phyloP scores from a whole-genome alignment of 192 early-diverging fungal genomes.

The Powellomyces hirtus region DNA sequence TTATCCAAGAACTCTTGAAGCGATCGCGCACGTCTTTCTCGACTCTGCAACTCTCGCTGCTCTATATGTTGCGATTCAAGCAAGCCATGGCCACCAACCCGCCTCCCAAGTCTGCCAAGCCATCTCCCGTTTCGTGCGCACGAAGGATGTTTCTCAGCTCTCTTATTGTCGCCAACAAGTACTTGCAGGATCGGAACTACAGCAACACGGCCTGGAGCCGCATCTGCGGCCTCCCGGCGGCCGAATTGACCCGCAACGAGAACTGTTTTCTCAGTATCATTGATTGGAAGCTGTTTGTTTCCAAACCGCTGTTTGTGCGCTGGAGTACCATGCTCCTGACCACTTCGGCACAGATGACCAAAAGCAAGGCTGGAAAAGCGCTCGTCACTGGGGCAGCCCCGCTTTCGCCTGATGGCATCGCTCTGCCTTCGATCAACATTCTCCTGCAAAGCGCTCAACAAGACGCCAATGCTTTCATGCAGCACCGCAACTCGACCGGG shows the following conservation, averaged over 20 bases:
- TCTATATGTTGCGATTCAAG: constrained; percentile 64
- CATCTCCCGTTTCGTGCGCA: constrained; percentile 57
- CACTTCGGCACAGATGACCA: constrained; percentile 1
- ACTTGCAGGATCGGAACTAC: constrained; percentile 67
- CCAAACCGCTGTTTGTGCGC: constrained; percentile 52
- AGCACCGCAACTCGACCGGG: neutral
- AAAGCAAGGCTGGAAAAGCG: neutral
- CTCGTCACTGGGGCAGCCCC: neutral
- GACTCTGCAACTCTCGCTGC: constrained; percentile 72
- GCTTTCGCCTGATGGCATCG: neutral
- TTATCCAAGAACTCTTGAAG: constrained; percentile 72
- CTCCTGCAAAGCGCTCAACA: neutral
- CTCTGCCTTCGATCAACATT: neutral
- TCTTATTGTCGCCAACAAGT: constrained; percentile 68
- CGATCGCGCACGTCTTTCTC: constrained; percentile 76
- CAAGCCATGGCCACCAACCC: constrained; percentile 4
- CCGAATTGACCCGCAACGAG: constrained; percentile 82
- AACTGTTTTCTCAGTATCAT: constrained; percentile 73
- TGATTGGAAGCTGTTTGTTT: constrained; percentile 73
- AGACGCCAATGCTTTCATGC: neutral
- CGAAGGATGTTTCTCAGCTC: constrained; percentile 64
- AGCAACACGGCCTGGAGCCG: constrained; percentile 71
- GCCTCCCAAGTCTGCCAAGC: constrained; percentile 27
- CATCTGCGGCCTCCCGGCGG: constrained; percentile 71
- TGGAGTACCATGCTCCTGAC: constrained; percentile 50